Evolutionary conservation across 2,329 filamentous ascomycete genomes (phyloP).

Genomic region (Dactylellina leptospora): DNA sequence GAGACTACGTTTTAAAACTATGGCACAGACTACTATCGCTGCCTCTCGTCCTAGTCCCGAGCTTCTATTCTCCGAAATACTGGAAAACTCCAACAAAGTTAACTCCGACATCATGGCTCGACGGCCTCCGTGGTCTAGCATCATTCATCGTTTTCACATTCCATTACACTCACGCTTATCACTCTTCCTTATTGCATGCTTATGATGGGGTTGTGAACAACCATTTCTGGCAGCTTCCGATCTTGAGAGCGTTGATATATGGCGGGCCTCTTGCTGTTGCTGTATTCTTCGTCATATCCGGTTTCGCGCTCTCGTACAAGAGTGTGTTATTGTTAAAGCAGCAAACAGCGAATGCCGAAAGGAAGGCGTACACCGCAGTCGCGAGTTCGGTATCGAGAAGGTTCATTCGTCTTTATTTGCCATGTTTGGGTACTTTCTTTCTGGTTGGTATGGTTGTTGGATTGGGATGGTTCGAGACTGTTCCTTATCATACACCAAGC

Average conservation of each 20-base stretch:
- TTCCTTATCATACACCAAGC: background rate
- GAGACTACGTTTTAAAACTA: slow-evolving; percentile 2
- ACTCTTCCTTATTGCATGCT: slow-evolving; percentile 59
- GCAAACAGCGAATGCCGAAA: background rate
- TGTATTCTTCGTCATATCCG: slow-evolving; percentile 66
- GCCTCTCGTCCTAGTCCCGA: slow-evolving; percentile 16
- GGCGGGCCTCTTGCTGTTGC: slow-evolving; percentile 65
- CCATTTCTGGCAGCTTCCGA: slow-evolving; percentile 63
- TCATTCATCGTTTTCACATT: slow-evolving; percentile 65
- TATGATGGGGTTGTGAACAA: slow-evolving; percentile 56
- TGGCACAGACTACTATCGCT: slow-evolving; percentile 4
- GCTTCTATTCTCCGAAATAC: slow-evolving; percentile 28
- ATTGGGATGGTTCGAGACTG: slow-evolving; percentile 10
- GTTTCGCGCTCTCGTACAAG: slow-evolving; percentile 64
- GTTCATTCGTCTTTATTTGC: slow-evolving; percentile 1
- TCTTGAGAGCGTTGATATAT: slow-evolving; percentile 62
- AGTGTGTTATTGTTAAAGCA: slow-evolving; percentile 58
- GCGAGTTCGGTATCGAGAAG: slow-evolving; percentile 14
- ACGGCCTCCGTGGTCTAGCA: slow-evolving; percentile 62
- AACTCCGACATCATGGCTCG: slow-evolving; percentile 59
- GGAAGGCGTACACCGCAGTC: background rate
- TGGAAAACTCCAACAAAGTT: slow-evolving; percentile 16
- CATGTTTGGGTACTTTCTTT: slow-evolving; percentile 2
- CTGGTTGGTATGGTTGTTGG: slow-evolving; percentile 7
- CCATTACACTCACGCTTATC: slow-evolving; percentile 63